Evolutionary conservation across 2,329 filamentous ascomycete genomes (phyloP).

Genomic region (Penicillium capsulatum): DNA sequence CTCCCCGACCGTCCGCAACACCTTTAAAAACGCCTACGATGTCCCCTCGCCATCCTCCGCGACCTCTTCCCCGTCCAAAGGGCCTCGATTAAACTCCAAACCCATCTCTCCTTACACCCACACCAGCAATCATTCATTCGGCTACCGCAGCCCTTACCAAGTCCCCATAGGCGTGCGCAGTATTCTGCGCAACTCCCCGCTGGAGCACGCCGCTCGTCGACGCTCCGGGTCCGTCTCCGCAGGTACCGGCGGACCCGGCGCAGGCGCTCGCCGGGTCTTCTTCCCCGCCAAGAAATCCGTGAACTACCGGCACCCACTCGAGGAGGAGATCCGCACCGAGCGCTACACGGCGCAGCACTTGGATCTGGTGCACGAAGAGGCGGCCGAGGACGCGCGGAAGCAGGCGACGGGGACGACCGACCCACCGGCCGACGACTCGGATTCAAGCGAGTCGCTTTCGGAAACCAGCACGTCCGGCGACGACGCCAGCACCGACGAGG

Average conservation of each 20-base stretch:
- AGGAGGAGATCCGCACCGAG: conserved; percentile 56
- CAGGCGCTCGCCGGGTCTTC: conserved; percentile 33
- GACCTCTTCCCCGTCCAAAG: conserved; percentile 33
- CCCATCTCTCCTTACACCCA: conserved; percentile 29
- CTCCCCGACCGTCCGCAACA: conserved; percentile 59
- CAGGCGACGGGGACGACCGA: conserved; percentile 10
- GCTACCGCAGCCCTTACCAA: conserved; percentile 35
- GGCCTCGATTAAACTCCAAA: conserved; percentile 25
- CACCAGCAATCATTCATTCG: conserved; percentile 14
- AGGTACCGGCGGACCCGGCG: conserved; percentile 30
- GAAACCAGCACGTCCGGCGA: conserved; percentile 33
- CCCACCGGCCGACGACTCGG: conserved; percentile 25
- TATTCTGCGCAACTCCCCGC: conserved; percentile 47
- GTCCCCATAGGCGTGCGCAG: conserved; percentile 44
- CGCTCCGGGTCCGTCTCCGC: conserved; percentile 40
- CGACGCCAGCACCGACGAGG: conserved; percentile 22
- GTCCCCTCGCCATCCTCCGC: conserved; percentile 38
- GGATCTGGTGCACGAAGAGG: conserved; percentile 43
- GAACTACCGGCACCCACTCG: conserved; percentile 52
- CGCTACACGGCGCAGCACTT: conserved; percentile 55
- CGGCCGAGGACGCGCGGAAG: conserved; percentile 12
- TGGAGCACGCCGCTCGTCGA: conserved; percentile 33
- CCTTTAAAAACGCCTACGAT: conserved; percentile 58
- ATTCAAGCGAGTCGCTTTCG: conserved; percentile 27
- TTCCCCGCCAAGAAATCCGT: conserved; percentile 58